phyloP scores from a whole-genome alignment of 2,329 filamentous ascomycete genomes.

The Thermomyces lanuginosus region DNA sequence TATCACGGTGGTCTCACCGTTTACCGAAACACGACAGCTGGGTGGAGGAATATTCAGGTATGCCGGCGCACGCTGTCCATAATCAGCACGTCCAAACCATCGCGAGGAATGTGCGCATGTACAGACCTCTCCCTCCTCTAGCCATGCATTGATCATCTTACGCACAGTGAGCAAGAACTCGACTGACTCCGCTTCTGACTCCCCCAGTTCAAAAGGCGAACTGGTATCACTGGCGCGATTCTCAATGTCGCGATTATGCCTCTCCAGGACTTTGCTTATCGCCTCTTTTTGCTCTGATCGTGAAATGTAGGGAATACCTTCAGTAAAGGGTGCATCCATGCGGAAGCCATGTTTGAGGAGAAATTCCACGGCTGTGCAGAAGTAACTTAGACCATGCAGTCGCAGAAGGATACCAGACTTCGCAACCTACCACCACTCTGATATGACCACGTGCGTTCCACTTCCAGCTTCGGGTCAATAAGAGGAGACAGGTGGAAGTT shows the following conservation, averaged over 20 bases:
- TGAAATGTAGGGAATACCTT: constrained; percentile 47
- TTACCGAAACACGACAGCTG: constrained; percentile 5
- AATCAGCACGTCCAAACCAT: too few relatives aligned
- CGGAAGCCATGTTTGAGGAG: constrained; percentile 42
- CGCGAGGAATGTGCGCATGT: neutral
- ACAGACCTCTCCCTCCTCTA: constrained; percentile 14
- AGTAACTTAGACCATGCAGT: neutral
- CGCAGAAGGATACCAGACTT: too few relatives aligned
- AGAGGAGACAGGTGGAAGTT: constrained; percentile 48
- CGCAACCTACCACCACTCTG: constrained; percentile 39
- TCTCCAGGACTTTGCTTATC: constrained; percentile 30
- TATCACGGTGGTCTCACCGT: constrained; percentile 10
- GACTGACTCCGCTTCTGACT: constrained; percentile 36
- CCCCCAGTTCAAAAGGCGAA: constrained; percentile 30
- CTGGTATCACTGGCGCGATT: constrained; percentile 18
- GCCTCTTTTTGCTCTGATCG: constrained; percentile 35
- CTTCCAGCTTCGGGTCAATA: constrained; percentile 34
- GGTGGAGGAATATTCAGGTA: constrained; percentile 33
- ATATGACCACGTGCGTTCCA: constrained; percentile 45
- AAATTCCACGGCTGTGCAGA: constrained; percentile 40
- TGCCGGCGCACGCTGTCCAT: constrained; percentile 12
- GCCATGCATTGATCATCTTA: constrained; percentile 32
- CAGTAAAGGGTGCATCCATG: constrained; percentile 38
- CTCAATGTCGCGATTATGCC: constrained; percentile 19
- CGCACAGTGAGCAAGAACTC: constrained; percentile 35